A percentile compares a stretch with the other conserved stretches of the same genome.
Conservation (phyloP, 257 asterid species). For the Petunia axillaris region DNA sequence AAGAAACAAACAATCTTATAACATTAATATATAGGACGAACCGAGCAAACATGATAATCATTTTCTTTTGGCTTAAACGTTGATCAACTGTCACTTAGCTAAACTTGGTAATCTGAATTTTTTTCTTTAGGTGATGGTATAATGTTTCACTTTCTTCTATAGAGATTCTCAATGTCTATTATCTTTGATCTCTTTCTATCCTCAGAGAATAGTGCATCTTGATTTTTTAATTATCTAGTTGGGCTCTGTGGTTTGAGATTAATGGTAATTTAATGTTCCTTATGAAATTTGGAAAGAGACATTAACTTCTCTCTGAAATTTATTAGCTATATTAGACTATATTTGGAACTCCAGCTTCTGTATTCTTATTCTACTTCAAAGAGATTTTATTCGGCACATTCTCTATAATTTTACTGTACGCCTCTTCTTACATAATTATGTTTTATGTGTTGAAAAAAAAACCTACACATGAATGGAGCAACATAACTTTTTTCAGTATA, state of each 20-base stretch:
- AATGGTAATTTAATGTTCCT: neutral
- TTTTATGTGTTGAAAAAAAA: too few species aligned
- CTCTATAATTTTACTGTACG: too few species aligned
- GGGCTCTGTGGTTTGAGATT: neutral
- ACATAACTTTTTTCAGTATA: too few species aligned
- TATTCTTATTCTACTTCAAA: too few species aligned
- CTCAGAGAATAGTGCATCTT: slow-evolving; percentile 17
- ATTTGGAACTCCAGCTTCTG: too few species aligned
- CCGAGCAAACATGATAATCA: too few species aligned
- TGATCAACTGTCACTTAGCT: slow-evolving; percentile 20
- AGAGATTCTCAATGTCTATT: slow-evolving; percentile 58
- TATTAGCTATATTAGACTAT: neutral
- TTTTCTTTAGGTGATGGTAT: slow-evolving; percentile 66
- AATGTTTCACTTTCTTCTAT: slow-evolving; percentile 54
- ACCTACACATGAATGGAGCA: too few species aligned
- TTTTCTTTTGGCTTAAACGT: too few species aligned
- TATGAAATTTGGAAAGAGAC: neutral
- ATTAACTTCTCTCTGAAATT: neutral
- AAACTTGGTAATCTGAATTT: slow-evolving; percentile 50
- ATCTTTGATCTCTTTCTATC: slow-evolving; percentile 65
- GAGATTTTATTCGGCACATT: too few species aligned
- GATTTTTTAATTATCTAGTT: neutral
- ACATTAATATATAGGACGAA: too few species aligned
- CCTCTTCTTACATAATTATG: too few species aligned
- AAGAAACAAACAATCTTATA: too few species aligned